phyloP scores from a whole-genome alignment of 169 alveolate species.

The Neospora caninum region DNA sequence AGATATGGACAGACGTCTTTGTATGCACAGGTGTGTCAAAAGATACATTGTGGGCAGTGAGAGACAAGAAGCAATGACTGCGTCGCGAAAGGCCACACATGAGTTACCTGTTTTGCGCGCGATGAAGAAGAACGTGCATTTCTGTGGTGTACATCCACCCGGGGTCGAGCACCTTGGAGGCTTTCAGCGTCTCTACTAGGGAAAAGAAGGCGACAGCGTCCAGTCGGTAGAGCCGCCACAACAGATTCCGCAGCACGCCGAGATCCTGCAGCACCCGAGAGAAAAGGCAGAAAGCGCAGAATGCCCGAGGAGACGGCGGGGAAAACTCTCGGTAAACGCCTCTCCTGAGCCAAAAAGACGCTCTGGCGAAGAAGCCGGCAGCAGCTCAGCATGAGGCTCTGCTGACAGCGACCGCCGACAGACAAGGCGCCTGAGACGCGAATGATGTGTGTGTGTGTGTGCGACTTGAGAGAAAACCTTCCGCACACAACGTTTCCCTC shows the following conservation, averaged over 20 bases:
- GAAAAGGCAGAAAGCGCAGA: background rate
- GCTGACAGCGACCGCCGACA: no score
- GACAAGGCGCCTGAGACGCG: no score
- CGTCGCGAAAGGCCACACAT: no score
- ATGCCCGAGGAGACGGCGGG: background rate
- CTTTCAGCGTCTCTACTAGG: background rate
- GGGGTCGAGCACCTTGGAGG: slow-evolving; percentile 25
- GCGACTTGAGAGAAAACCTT: no score
- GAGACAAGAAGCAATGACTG: no score
- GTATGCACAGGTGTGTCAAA: no score
- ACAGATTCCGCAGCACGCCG: slow-evolving; percentile 38
- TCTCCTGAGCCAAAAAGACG: no score
- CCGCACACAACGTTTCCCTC: no score
- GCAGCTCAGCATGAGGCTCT: background rate
- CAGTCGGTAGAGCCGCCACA: slow-evolving; percentile 23
- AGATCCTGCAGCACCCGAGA: slow-evolving; percentile 27
- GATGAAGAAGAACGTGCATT: slow-evolving; percentile 36
- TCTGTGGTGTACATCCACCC: slow-evolving; percentile 52
- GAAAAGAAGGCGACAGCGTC: slow-evolving; percentile 42
- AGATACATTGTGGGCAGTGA: no score
- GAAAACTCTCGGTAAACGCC: background rate
- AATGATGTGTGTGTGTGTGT: no score
- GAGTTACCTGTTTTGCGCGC: slow-evolving; percentile 34
- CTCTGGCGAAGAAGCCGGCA: background rate
- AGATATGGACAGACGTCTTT: background rate